These are phyloP conservation scores for Lanmaoa rubissima DNA, from an alignment of 768 basidiomycete species.

Conservation along the genomic window DNA sequence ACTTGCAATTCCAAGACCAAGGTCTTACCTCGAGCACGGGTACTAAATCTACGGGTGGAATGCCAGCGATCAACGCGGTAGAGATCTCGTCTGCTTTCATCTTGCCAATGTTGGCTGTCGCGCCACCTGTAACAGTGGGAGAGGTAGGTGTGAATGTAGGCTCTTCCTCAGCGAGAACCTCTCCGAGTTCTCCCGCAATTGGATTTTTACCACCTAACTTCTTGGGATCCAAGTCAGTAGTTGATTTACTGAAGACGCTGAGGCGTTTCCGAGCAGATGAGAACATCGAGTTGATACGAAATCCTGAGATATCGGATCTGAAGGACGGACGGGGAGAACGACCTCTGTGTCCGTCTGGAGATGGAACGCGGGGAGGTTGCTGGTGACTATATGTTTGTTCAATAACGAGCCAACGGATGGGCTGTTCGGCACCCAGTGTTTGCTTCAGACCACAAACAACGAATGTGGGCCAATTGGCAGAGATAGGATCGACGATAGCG, in stretches of 20 bases:
- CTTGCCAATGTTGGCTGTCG: conserved; percentile 18
- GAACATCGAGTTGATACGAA: conserved; percentile 40
- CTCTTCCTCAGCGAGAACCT: conserved; percentile 59
- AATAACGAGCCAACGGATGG: conserved; percentile 63
- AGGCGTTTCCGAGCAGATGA: conserved; percentile 59
- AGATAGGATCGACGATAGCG: conserved; percentile 65
- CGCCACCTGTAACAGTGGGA: conserved; percentile 26
- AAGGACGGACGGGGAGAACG: conserved; percentile 46
- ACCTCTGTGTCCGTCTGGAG: conserved; percentile 26
- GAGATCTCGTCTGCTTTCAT: conserved; percentile 6
- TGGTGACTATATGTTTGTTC: conserved; percentile 56
- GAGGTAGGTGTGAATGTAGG: conserved; percentile 8
- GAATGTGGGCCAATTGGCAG: conserved; percentile 64
- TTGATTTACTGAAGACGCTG: conserved; percentile 49
- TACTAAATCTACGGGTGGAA: neutral
- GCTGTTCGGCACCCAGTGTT: conserved; percentile 16
- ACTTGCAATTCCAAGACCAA: neutral
- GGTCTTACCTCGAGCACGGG: conserved; percentile 13
- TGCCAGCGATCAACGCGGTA: neutral
- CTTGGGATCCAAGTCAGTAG: conserved; percentile 21
- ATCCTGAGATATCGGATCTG: conserved; percentile 42
- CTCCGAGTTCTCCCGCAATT: conserved; percentile 69
- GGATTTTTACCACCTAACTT: conserved; percentile 36
- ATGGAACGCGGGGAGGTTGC: conserved; percentile 26
- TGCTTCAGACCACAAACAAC: conserved; percentile 67